phyloP scores from a whole-genome alignment of 2,329 filamentous ascomycete genomes.

The Knufia petricola region DNA sequence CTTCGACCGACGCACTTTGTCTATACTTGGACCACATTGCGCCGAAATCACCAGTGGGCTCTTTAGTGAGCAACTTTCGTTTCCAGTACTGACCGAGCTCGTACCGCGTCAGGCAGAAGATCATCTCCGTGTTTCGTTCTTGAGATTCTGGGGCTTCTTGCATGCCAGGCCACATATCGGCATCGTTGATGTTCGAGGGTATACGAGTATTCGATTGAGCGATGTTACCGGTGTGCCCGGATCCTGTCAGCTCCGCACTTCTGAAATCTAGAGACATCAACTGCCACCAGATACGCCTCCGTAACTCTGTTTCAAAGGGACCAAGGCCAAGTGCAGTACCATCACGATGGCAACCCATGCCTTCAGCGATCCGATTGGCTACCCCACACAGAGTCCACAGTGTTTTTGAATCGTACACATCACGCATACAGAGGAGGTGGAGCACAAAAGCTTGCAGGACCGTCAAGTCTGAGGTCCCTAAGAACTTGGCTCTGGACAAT shows the following conservation, averaged over 20 bases:
- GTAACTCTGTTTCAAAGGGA: constrained; percentile 43
- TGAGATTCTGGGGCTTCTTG: constrained; percentile 38
- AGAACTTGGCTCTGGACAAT: constrained; percentile 51
- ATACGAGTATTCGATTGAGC: constrained; percentile 33
- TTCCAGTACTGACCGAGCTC: constrained; percentile 47
- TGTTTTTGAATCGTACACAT: constrained; percentile 34
- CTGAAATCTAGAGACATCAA: constrained; percentile 39
- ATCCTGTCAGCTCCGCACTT: constrained; percentile 27
- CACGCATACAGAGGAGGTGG: constrained; percentile 45
- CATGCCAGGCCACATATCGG: constrained; percentile 41
- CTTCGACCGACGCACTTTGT: constrained; percentile 24
- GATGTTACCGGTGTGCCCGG: constrained; percentile 14
- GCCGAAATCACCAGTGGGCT: constrained; percentile 17
- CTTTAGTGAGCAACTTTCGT: constrained; percentile 17
- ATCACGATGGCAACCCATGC: constrained; percentile 34
- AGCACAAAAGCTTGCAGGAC: constrained; percentile 54
- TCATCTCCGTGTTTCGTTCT: constrained; percentile 44
- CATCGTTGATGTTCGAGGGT: constrained; percentile 45
- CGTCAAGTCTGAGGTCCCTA: constrained; percentile 52
- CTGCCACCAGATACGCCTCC: constrained; percentile 32
- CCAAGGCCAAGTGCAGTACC: constrained; percentile 35
- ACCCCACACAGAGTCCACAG: constrained; percentile 36
- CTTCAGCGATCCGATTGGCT: constrained; percentile 32
- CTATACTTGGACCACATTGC: constrained; percentile 18
- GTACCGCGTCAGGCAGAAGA: constrained; percentile 53